These are phyloP conservation scores for Neocucurbitaria cava DNA, from an alignment of 2,329 filamentous ascomycete species.

Conservation along the genomic window DNA sequence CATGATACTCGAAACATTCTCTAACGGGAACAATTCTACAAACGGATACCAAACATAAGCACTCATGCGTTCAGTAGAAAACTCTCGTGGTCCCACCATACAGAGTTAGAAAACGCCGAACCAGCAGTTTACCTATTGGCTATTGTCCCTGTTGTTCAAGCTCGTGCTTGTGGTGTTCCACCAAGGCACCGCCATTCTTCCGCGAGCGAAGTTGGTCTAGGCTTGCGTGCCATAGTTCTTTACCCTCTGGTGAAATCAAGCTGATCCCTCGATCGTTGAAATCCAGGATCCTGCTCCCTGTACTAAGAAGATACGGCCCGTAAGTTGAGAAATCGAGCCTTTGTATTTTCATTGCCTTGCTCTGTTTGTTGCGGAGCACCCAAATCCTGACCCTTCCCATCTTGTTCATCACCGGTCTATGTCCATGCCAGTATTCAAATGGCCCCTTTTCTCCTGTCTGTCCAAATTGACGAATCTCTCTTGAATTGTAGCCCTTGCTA, in stretches of 20 bases:
- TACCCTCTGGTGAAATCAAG: neutral
- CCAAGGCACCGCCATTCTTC: neutral
- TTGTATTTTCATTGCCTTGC: neutral
- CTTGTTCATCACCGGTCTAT: neutral
- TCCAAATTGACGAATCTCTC: neutral
- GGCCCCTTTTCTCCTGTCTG: neutral
- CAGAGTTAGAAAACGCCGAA: neutral
- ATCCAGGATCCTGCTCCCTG: neutral
- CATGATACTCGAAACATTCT: neutral
- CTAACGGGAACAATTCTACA: neutral
- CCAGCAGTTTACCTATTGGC: neutral
- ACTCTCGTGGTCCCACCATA: neutral
- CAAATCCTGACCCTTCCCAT: constrained; percentile 1
- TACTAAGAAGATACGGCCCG: neutral
- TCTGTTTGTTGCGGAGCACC: neutral
- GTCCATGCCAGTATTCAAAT: neutral
- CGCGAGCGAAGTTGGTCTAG: neutral
- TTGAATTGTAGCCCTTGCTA: neutral
- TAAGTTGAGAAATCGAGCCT: neutral
- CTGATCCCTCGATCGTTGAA: neutral
- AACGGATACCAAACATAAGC: neutral
- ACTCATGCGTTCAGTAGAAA: neutral
- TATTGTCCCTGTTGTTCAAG: neutral
- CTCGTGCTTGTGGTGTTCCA: neutral
- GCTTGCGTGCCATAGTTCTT: constrained; percentile 1